Percentiles rank a stretch among this genome's conserved stretches.
Evolutionary conservation across 164 flowering plant genomes (phyloP).

Genomic region (Nelumbo lutea): DNA sequence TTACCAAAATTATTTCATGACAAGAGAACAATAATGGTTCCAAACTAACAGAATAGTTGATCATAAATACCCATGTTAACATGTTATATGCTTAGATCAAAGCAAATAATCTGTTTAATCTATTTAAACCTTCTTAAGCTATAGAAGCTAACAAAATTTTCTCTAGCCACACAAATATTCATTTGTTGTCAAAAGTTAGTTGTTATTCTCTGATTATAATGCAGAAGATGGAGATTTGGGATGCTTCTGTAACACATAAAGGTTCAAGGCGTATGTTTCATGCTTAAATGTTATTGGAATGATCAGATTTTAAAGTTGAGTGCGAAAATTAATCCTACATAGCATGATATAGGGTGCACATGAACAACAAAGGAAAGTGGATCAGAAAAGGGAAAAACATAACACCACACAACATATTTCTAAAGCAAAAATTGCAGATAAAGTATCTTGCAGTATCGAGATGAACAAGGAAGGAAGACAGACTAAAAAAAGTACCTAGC

Average conservation of each 20-base stretch:
- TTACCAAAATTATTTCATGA: too few species aligned
- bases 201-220: not conserved
- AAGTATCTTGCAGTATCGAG: not conserved
- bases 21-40: not conserved
- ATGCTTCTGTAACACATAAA: not conserved
- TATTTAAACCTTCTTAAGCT: not conserved
- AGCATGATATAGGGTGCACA: not conserved
- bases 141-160: too few species aligned
- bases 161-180: not conserved
- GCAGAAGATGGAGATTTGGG: not conserved
- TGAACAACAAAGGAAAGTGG: not conserved
- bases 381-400: not conserved
- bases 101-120: not conserved
- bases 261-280: not conserved
- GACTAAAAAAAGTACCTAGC: too few species aligned
- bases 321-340: not conserved
- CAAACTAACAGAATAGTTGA: not conserved
- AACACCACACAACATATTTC: not conserved
- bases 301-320: not conserved
- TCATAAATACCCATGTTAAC: not conserved
- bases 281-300: not conserved
- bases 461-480: too few species aligned
- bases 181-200: not conserved
- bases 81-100: not conserved
- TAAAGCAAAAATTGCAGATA: not conserved